Evolutionary conservation across 148 eudicot species (phyloP).

Genomic region (Dianthus caryophyllus): DNA sequence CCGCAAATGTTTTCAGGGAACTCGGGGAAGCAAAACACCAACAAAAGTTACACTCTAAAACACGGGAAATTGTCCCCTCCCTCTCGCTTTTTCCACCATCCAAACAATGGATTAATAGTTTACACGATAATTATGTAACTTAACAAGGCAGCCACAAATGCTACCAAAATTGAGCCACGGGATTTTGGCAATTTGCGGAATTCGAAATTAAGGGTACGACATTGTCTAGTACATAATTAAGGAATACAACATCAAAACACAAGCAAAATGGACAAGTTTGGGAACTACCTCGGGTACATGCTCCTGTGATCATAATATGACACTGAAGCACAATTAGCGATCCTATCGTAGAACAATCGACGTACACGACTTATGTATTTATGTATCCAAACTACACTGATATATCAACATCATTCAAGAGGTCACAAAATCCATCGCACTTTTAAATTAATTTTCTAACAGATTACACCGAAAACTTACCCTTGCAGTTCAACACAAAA

Average conservation of each 20-base stretch:
- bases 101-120: background rate
- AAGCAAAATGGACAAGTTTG: background rate
- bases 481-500: conserved; percentile 76
- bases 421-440: background rate
- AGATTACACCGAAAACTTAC: conserved; percentile 27
- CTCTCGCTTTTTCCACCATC: background rate
- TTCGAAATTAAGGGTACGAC: no score
- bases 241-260: background rate
- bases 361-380: background rate
- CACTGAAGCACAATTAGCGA: background rate
- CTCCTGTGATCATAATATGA: background rate
- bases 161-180: no score
- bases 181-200: no score
- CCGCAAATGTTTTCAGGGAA: background rate
- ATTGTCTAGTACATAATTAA: no score
- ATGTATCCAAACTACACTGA: background rate
- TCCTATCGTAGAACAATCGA: background rate
- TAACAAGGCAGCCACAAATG: background rate
- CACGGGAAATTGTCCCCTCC: no score
- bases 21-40: background rate
- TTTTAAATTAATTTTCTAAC: background rate
- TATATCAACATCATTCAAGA: background rate
- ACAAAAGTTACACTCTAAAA: background rate
- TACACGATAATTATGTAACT: background rate
- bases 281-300: background rate